Evolutionary conservation across 176 grass and related monocot species (phyloP).

Genomic region (Carex myosuroides): DNA sequence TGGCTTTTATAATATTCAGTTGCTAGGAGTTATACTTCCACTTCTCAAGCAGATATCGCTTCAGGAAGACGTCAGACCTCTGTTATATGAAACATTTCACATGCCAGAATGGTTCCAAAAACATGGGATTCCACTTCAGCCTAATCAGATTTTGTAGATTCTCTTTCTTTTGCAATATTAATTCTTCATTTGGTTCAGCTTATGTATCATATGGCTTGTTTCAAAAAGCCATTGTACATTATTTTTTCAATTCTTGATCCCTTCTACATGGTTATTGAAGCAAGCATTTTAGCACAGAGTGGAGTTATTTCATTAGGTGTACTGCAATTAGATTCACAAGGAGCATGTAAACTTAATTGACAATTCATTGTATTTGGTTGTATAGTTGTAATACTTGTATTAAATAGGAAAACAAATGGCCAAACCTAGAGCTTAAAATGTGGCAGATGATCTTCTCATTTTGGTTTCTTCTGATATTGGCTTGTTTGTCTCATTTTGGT

Average conservation of each 20-base stretch:
- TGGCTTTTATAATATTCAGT: conserved; percentile 50
- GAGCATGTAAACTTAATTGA: background rate
- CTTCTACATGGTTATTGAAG: conserved; percentile 3
- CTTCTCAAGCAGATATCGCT: conserved; percentile 77
- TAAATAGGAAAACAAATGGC: conserved; percentile 26
- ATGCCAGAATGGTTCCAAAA: conserved; percentile 99
- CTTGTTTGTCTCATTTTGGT: background rate
- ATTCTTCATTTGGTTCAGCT: conserved; percentile 2
- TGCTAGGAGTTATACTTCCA: conserved; percentile 83
- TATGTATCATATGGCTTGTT: background rate
- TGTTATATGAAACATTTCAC: conserved; percentile 84
- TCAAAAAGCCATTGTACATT: conserved; percentile 56
- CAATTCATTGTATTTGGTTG: conserved; percentile 45
- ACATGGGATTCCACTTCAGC: conserved; percentile 62
- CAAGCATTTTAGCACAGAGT: background rate
- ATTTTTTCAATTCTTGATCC: conserved; percentile 27
- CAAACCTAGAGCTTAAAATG: background rate
- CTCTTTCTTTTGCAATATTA: background rate
- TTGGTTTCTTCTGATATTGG: background rate
- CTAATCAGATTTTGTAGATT: conserved; percentile 40
- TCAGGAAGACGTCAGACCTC: conserved; percentile 78
- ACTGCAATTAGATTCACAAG: background rate
- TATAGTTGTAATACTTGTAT: conserved; percentile 44
- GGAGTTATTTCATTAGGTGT: conserved; percentile 2
- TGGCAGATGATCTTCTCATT: background rate